Evolutionary conservation across 1,139 yeast species (phyloP).

Genomic region (Yamadazyma dendronema): DNA sequence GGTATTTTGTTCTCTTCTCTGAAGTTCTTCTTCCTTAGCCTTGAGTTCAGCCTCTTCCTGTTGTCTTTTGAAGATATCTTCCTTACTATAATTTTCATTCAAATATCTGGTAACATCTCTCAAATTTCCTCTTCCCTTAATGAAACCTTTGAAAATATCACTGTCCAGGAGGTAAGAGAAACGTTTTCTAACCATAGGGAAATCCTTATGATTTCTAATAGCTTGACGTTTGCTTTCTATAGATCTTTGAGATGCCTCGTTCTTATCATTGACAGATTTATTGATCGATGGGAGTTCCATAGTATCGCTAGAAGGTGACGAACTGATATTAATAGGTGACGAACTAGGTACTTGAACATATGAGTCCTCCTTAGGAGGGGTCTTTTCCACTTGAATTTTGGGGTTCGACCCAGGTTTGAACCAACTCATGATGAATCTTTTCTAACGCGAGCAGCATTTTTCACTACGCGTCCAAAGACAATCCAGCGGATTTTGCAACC

Average conservation of each 20-base stretch:
- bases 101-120: slow-evolving; percentile 54
- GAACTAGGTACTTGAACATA: slow-evolving; percentile 39
- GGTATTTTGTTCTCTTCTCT: slow-evolving; percentile 13
- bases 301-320: slow-evolving; percentile 21
- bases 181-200: slow-evolving; percentile 46
- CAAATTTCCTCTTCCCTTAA: slow-evolving; percentile 55
- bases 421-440: slow-evolving; percentile 29
- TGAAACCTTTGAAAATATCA: slow-evolving; percentile 60
- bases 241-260: slow-evolving; percentile 25
- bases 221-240: slow-evolving; percentile 40
- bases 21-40: slow-evolving; percentile 18
- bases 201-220: slow-evolving; percentile 43
- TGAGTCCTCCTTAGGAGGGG: slow-evolving; percentile 17
- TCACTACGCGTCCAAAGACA: slow-evolving; percentile 1
- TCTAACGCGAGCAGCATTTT: neutral
- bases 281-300: slow-evolving; percentile 8
- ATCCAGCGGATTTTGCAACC: neutral
- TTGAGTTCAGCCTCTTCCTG: slow-evolving; percentile 19
- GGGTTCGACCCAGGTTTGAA: slow-evolving; percentile 23
- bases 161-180: slow-evolving; percentile 48
- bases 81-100: slow-evolving; percentile 31
- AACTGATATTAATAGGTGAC: slow-evolving; percentile 29
- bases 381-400: slow-evolving; percentile 16
- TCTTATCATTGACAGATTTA: slow-evolving; percentile 12
- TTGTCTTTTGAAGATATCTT: slow-evolving; percentile 27